Conservation (phyloP, 2,329 filamentous ascomycete genomes). For the Aspergillus flavus region DNA sequence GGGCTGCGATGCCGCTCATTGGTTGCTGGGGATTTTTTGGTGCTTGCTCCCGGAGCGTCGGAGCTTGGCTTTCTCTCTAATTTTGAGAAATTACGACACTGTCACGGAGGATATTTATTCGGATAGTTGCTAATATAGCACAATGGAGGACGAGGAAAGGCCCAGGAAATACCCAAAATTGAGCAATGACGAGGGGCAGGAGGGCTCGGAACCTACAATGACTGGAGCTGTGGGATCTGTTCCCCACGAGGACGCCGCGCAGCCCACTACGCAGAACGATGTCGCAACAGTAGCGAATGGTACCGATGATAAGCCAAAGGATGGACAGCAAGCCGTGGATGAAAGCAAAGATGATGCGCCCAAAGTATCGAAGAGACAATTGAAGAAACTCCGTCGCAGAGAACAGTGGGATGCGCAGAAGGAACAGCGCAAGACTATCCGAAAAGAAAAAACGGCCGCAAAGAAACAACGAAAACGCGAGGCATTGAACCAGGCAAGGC, state of each 20-base stretch:
- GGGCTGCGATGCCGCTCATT: constrained; percentile 31
- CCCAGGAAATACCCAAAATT: constrained; percentile 60
- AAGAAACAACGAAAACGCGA: constrained; percentile 55
- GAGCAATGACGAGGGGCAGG: constrained; percentile 36
- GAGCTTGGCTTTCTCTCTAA: neutral
- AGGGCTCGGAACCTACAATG: constrained; percentile 33
- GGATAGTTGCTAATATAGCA: neutral
- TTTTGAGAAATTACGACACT: neutral
- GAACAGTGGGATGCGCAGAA: constrained; percentile 76
- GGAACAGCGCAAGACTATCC: constrained; percentile 58
- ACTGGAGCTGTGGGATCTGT: constrained; percentile 28
- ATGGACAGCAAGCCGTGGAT: neutral
- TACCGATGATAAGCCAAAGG: constrained; percentile 1
- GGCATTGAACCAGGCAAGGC: constrained; percentile 38
- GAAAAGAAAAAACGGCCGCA: constrained; percentile 59
- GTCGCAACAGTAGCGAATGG: constrained; percentile 9
- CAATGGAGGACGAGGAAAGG: constrained; percentile 59
- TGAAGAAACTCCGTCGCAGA: constrained; percentile 74
- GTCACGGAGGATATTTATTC: neutral
- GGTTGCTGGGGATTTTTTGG: constrained; percentile 19
- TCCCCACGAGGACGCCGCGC: constrained; percentile 11
- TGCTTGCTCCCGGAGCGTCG: constrained; percentile 1
- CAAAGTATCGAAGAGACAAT: constrained; percentile 77
- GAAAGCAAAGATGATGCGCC: constrained; percentile 16
- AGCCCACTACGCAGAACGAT: constrained; percentile 2